These are phyloP conservation scores for Entonaema liquescens DNA, from an alignment of 495 filamentous ascomycete genomes.

Conservation along the genomic window DNA sequence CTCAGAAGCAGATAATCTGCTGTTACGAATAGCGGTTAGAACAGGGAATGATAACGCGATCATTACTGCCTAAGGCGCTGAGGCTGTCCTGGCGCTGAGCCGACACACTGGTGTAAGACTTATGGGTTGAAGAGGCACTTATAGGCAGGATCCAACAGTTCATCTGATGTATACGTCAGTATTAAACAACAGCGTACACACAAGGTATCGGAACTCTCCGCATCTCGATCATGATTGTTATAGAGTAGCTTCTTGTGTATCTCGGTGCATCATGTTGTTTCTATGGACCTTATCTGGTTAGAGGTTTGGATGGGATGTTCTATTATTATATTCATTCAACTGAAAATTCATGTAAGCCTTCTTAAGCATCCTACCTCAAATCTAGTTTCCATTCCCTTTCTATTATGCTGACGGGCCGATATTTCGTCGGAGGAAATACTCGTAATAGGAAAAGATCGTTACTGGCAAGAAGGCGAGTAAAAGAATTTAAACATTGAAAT, in stretches of 20 bases:
- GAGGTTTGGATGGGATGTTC: not conserved
- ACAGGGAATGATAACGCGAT: not conserved
- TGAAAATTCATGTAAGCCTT: not conserved
- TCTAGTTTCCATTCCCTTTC: too few relatives aligned
- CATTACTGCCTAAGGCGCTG: not conserved
- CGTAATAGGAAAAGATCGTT: too few relatives aligned
- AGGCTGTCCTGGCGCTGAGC: not conserved
- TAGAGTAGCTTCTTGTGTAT: not conserved
- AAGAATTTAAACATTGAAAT: too few relatives aligned
- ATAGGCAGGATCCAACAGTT: not conserved
- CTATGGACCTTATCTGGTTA: not conserved
- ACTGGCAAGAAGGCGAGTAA: too few relatives aligned
- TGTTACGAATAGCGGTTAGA: not conserved
- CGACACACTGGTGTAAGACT: not conserved
- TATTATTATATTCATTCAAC: not conserved
- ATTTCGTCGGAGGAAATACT: too few relatives aligned
- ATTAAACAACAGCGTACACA: not conserved
- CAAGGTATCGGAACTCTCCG: not conserved
- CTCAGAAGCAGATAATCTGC: not conserved
- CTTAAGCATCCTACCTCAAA: too few relatives aligned
- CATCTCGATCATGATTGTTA: not conserved
- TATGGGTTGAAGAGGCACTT: not conserved
- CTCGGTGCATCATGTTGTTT: not conserved
- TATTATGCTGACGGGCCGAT: too few relatives aligned
- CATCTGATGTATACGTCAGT: not conserved